Evolutionary conservation across 306 rosid genomes (phyloP), one percentile per base, ranked within the genome.

Genomic region (Castanopsis chinensis): DNA sequence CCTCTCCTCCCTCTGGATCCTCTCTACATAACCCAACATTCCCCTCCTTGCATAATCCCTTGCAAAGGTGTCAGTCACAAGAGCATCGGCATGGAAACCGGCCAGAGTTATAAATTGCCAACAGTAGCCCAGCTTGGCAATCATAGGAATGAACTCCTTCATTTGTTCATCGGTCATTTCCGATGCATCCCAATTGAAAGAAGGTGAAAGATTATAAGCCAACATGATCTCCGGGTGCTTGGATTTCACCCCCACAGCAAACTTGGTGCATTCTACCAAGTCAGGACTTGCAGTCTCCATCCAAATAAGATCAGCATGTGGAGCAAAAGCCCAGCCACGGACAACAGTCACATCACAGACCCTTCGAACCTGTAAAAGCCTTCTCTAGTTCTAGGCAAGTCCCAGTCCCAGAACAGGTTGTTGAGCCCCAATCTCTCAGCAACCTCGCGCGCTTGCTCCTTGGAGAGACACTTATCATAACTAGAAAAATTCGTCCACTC

Each of bases 121-220:
- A 55, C 91, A 90, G 69, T 85, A 96, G 12, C 99, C 99, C 71
- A 96, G 75, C 84, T 80, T 85, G 1, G 97, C 99, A 3, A 96
- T 90, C 69, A 76, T 86, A 0, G 99, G 99, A 58, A 96, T 96
- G 79, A 96, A 96, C 35, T 93, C 96, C 49, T 25, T 84, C 92
- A 96, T 96, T 55, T 96, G 83, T 12, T 83, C 74, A 73, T 93
- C 92, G 20, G 0, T 93, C 99, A 96, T 96, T 4, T 97, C 99
- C 13, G 98, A 93, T 23, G 99, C 98, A 79, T 96, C 99, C 99
- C 99, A 96, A 2, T 96, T 96, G 86, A 96, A 96, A 20, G 99
- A 96, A 30, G 99, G 99, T 2, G 98, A 93, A 17, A 96, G 94
- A 55, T 96, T 96, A 32, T 96, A 96, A 0, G 94, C 98, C 70